These are phyloP conservation scores for Pholiota conissans DNA, from an alignment of 768 basidiomycete genomes.

Conservation along the genomic window DNA sequence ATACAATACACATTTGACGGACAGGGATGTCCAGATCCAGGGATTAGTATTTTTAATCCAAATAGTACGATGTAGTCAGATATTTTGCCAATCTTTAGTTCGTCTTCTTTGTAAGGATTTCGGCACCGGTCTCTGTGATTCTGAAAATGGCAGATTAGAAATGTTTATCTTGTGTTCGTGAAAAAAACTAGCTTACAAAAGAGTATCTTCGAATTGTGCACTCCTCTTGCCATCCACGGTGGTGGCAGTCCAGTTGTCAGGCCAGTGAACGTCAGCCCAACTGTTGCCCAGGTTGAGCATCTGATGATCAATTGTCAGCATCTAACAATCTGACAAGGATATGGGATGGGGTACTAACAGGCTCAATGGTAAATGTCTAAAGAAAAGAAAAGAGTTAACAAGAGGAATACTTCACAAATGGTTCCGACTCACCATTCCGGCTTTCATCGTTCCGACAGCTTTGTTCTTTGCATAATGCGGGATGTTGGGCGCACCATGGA, in stretches of 20 bases:
- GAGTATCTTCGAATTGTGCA: slow-evolving; percentile 97
- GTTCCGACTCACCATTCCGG: slow-evolving; percentile 73
- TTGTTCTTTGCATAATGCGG: slow-evolving; percentile 96
- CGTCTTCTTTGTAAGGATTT: slow-evolving; percentile 70
- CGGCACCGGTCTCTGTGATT: slow-evolving; percentile 88
- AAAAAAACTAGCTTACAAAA: slow-evolving; percentile 64
- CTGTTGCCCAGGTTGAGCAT: slow-evolving; percentile 90
- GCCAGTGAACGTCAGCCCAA: slow-evolving; percentile 84
- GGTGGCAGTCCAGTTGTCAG: slow-evolving; percentile 95
- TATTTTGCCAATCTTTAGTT: not conserved
- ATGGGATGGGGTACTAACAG: slow-evolving; percentile 38
- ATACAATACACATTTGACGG: not conserved
- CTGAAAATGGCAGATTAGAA: slow-evolving; percentile 36
- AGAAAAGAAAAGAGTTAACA: slow-evolving; percentile 5
- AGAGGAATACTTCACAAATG: not conserved
- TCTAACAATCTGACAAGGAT: slow-evolving; percentile 6
- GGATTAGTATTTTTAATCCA: slow-evolving; percentile 1
- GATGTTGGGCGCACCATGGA: slow-evolving; percentile 85
- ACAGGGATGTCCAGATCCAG: not conserved
- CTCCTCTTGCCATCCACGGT: slow-evolving; percentile 88
- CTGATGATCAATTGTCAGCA: slow-evolving; percentile 34
- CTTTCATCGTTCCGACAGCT: slow-evolving; percentile 89
- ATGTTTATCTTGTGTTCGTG: not conserved
- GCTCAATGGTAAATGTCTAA: slow-evolving; percentile 76
- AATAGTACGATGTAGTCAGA: not conserved